Base-by-base conservation (phyloP, 129 eudicot genomes). In the Heracleum sosnowskyi region DNA sequence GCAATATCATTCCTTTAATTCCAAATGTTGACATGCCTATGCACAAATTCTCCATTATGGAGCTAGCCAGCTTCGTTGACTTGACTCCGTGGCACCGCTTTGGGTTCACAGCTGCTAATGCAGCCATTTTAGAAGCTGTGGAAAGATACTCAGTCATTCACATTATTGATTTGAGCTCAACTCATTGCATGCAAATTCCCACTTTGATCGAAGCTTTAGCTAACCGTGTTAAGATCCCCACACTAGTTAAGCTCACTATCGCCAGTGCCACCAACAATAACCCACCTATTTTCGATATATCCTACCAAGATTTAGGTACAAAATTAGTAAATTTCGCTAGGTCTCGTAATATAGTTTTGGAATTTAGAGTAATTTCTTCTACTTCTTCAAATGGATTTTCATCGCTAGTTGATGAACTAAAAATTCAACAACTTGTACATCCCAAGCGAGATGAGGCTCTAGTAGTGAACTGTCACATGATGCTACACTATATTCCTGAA, bases 111-210 rank as follows among this genome's bases (percentile, higher is more conserved):
- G 96, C 96, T 0, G 98, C 97, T 0, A 95, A 95, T 76, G 87
- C 94, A 0, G 91, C 96, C 73, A 89, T 95, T 29, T 82, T 95
- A 9, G 95, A 90, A 74, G 97, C 97, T 3, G 83, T 90, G 0
- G 90, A 91, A 12, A 89, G 93, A 0, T 86, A 75, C 79, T 73
- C 89, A 0, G 79, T 76, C 0, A 81, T 96, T 31, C 97, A 96
- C 73, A 92, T 96, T 6, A 83, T 96, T 29, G 99, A 96, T 77
- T 68, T 96, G 28, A 96, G 97, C 42, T 49, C 83, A 2, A 92
- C 99, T 11, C 97, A 89, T 73, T 96, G 99, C 93, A 90, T 96
- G 99, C 99, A 96, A 81, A 92, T 96, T 81, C 99, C 99, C 0
- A 96, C 99, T 2, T 69, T 96, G 5, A 89, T 96, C 11, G 99